Conservation (phyloP, 208 protist species). For the Leishmania tarentolae region DNA sequence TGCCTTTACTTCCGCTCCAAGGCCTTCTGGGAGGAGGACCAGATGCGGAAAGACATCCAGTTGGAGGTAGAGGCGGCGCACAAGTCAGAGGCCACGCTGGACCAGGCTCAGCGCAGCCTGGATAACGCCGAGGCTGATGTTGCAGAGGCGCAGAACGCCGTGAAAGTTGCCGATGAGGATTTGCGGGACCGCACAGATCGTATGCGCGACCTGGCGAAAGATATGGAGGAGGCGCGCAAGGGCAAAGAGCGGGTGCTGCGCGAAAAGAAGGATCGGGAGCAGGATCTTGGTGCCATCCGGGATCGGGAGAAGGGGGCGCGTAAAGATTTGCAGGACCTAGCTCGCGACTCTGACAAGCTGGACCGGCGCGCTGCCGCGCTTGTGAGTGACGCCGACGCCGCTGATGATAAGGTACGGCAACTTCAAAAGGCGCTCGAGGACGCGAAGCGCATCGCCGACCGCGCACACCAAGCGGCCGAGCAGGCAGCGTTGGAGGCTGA, state of each 20-base stretch:
- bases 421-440: conserved; percentile 87
- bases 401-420: conserved; percentile 89
- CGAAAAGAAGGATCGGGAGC: conserved; percentile 86
- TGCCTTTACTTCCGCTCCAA: conserved; percentile 91
- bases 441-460: conserved; percentile 74
- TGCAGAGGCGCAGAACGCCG: conserved; percentile 52
- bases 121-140: conserved; percentile 66
- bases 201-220: conserved; percentile 76
- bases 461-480: conserved; percentile 68
- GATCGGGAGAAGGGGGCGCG: conserved; percentile 82
- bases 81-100: conserved; percentile 65
- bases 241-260: conserved; percentile 76
- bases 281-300: conserved; percentile 57
- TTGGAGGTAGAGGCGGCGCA: conserved; percentile 71
- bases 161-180: conserved; percentile 69
- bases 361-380: conserved; percentile 68
- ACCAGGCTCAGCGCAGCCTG: conserved; percentile 54
- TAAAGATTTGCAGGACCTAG: conserved; percentile 70
- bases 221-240: conserved; percentile 82
- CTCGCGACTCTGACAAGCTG: conserved; percentile 77
- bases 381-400: conserved; percentile 59
- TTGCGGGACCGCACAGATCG: conserved; percentile 82
- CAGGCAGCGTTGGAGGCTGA: conserved; percentile 76
- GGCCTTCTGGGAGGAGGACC: conserved; percentile 92
- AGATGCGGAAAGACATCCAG: conserved; percentile 84